Percentiles rank a stretch among this genome's conserved stretches.
Conservation (phyloP, 2,329 filamentous ascomycete species). For the Ophiostoma novo-ulmi region DNA sequence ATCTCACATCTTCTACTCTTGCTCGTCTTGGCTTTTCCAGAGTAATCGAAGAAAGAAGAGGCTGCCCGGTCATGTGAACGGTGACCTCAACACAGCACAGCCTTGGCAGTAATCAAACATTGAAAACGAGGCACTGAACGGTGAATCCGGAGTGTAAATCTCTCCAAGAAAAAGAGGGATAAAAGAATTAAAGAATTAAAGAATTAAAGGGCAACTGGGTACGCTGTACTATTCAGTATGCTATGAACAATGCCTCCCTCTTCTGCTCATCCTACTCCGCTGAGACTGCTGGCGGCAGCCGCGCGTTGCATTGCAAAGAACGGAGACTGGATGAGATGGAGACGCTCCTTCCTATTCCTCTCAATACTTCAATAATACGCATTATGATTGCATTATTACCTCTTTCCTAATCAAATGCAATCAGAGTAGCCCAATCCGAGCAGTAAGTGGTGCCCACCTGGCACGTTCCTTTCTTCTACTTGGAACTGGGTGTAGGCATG, state of each 20-base stretch:
- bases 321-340: background rate
- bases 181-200: no score
- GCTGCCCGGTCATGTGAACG: background rate
- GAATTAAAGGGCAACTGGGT: no score
- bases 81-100: background rate
- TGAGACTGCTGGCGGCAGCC: constrained; percentile 3
- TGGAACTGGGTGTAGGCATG: background rate
- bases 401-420: constrained; percentile 5
- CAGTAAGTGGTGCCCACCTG: background rate
- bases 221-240: no score
- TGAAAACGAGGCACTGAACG: background rate
- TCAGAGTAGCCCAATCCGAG: background rate
- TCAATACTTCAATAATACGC: background rate
- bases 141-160: background rate
- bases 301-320: background rate
- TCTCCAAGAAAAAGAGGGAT: background rate
- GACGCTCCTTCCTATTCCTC: background rate
- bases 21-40: no score
- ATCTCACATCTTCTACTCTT: background rate
- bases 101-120: background rate
- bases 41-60: background rate
- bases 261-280: no score
- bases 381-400: background rate
- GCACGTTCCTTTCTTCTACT: constrained; percentile 11
- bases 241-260: background rate